These are phyloP conservation scores for Helotiales sp. DNA, from an alignment of 2,329 filamentous ascomycete species.

Conservation along the genomic window DNA sequence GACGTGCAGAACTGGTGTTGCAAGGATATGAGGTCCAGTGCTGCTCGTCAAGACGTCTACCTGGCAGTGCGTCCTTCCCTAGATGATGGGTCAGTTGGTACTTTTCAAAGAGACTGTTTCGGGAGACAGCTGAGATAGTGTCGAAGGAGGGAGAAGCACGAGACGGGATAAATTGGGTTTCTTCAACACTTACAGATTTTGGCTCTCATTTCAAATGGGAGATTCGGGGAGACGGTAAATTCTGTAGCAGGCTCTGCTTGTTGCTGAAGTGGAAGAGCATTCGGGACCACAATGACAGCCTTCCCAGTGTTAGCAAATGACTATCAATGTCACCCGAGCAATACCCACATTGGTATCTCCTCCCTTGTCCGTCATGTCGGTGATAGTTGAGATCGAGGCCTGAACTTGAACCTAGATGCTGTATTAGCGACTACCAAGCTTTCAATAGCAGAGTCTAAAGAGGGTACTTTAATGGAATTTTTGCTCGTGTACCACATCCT, in stretches of 20 bases:
- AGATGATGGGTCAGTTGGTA: not conserved
- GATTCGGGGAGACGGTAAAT: constrained; percentile 1
- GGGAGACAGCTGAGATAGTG: not conserved
- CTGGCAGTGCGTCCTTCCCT: not conserved
- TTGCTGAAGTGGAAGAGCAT: not conserved
- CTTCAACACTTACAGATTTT: constrained; percentile 4
- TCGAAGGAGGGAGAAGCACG: not conserved
- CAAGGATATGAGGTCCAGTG: not conserved
- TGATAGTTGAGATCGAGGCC: too few relatives aligned
- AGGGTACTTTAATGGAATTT: too few relatives aligned
- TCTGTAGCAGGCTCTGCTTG: not conserved
- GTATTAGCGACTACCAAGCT: too few relatives aligned
- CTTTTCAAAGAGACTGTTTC: not conserved
- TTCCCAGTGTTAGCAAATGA: not conserved
- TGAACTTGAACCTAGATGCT: too few relatives aligned
- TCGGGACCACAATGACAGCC: not conserved
- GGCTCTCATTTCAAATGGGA: constrained; percentile 4
- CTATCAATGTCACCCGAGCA: too few relatives aligned
- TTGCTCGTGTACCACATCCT: too few relatives aligned
- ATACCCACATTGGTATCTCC: too few relatives aligned
- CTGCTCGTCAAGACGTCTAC: too few relatives aligned
- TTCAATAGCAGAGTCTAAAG: too few relatives aligned
- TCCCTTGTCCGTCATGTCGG: too few relatives aligned
- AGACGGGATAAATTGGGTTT: too few relatives aligned
- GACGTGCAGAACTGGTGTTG: not conserved